A percentile compares a stretch with the other conserved stretches of the same genome.
These are phyloP conservation scores for Veloporphyrellus conicus DNA, from an alignment of 1,284 basidiomycete genomes.

Conservation along the genomic window DNA sequence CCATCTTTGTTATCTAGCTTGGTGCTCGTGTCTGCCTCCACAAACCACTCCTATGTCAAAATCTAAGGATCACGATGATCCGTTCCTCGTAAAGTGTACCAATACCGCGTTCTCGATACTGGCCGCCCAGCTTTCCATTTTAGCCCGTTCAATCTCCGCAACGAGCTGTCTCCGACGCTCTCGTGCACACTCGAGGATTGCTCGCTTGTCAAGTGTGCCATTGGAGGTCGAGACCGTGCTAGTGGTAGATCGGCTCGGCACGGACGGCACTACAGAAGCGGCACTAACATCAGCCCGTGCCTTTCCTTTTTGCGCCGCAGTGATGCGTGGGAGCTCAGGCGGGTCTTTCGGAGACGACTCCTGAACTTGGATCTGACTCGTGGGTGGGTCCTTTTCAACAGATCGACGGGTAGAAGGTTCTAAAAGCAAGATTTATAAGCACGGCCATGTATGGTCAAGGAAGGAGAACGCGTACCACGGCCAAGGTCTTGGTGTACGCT, in stretches of 20 bases:
- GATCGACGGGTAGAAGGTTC: constrained; percentile 1
- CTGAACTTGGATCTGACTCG: not conserved
- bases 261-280: constrained; percentile 4
- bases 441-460: not conserved
- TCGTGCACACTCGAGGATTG: constrained; percentile 49
- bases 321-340: not conserved
- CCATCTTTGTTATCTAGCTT: not conserved
- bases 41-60: too few species aligned
- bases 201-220: constrained; percentile 28
- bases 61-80: not conserved
- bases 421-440: constrained; percentile 14
- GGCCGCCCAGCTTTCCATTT: constrained; percentile 67
- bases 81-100: constrained; percentile 46
- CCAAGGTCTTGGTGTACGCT: constrained; percentile 3
- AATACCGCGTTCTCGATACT: constrained; percentile 70
- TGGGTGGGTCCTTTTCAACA: constrained; percentile 1
- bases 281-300: constrained; percentile 4
- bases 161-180: constrained; percentile 49
- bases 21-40: too few species aligned
- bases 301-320: constrained; percentile 22
- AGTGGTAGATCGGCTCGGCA: constrained; percentile 18
- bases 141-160: constrained; percentile 55
- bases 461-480: constrained; percentile 12
- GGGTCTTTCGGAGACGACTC: not conserved
- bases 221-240: constrained; percentile 1